phyloP scores from a whole-genome alignment of 495 filamentous ascomycete genomes.

The Stereocaulon alpinum region DNA sequence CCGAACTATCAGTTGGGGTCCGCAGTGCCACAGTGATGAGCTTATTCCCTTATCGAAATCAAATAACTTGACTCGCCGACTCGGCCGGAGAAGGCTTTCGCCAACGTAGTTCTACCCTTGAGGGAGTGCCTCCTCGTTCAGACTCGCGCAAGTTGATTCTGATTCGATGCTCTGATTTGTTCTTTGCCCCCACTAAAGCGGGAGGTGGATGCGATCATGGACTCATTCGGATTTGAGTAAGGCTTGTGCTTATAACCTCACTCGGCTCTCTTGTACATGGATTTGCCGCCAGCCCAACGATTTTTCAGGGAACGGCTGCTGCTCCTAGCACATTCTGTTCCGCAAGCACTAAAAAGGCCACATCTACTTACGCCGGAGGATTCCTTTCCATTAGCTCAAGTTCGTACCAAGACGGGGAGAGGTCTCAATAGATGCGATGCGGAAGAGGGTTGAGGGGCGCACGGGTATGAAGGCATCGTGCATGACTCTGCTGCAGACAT shows the following conservation, averaged over 20 bases:
- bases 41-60: conserved; percentile 2
- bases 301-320: too few species aligned
- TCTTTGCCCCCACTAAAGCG: neutral
- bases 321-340: neutral
- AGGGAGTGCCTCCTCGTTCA: neutral
- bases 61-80: neutral
- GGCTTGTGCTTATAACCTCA: neutral
- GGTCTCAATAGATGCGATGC: neutral
- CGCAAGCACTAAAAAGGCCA: neutral
- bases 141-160: neutral
- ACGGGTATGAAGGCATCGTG: conserved; percentile 11
- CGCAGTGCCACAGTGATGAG: neutral
- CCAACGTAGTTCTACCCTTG: neutral
- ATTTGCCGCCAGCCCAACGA: neutral
- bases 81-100: conserved; percentile 2
- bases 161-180: neutral
- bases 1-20: neutral
- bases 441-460: neutral
- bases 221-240: neutral
- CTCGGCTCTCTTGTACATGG: neutral
- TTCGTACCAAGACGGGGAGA: neutral
- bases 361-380: neutral
- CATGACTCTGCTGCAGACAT: conserved; percentile 5
- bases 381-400: neutral
- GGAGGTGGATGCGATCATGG: neutral